Percentiles rank a stretch among this genome's conserved stretches.
Evolutionary conservation across 139 green algal species (phyloP).

Genomic region (Coelastrella sp.): DNA sequence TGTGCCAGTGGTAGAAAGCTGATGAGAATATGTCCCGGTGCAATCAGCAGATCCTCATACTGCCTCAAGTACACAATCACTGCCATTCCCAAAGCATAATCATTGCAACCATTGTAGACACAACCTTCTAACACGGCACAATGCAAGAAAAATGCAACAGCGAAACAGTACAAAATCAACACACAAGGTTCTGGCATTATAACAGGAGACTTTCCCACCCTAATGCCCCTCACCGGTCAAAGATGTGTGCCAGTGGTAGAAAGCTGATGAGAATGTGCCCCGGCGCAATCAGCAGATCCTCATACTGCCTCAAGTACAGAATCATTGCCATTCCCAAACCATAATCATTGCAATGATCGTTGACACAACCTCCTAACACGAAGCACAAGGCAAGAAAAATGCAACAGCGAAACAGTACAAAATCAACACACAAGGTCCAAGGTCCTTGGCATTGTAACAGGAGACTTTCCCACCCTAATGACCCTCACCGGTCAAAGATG

Average conservation of each 20-base stretch:
- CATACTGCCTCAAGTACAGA: neutral
- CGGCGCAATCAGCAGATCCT: neutral
- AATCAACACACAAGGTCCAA: too few species aligned
- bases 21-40: conserved; percentile 12
- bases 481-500: conserved; percentile 74
- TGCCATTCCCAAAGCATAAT: neutral
- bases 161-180: too few species aligned
- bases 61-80: neutral
- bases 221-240: conserved; percentile 60
- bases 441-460: too few species aligned
- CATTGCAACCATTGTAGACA: neutral
- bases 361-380: too few species aligned
- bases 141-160: too few species aligned
- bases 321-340: neutral
- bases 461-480: neutral
- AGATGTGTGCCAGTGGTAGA: conserved; percentile 84
- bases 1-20: conserved; percentile 81
- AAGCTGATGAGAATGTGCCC: conserved; percentile 58
- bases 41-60: neutral
- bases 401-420: too few species aligned
- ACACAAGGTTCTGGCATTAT: too few species aligned
- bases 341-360: neutral
- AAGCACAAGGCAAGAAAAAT: too few species aligned
- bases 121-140: too few species aligned
- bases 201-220: neutral